A percentile compares a stretch with the other conserved stretches of the same genome.
Evolutionary conservation across 2,329 filamentous ascomycete species (phyloP).

Genomic region (Colletotrichum agaves): DNA sequence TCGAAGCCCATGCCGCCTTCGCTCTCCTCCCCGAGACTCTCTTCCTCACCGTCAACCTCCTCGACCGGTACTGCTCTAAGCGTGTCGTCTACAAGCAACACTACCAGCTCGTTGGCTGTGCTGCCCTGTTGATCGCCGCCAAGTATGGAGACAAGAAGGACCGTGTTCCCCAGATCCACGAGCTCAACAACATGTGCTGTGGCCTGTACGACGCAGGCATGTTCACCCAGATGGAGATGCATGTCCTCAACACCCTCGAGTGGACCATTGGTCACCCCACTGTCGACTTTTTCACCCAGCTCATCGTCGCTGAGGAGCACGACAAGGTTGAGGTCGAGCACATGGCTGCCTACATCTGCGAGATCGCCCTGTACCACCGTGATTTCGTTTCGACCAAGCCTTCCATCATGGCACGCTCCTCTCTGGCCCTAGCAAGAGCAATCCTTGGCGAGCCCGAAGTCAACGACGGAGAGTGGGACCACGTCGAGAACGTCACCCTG

Average conservation of each 20-base stretch:
- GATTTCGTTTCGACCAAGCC: constrained; percentile 95
- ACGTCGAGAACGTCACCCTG: constrained; percentile 75
- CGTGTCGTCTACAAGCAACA: constrained; percentile 99
- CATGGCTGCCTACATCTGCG: constrained; percentile 93
- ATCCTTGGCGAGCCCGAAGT: constrained; percentile 85
- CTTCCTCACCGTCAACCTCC: constrained; percentile 94
- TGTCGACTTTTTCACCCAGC: constrained; percentile 90
- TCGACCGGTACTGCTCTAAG: constrained; percentile 97
- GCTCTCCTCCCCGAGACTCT: constrained; percentile 93
- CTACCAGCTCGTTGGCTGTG: constrained; percentile 97
- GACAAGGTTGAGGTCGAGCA: constrained; percentile 90
- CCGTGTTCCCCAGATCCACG: constrained; percentile 94
- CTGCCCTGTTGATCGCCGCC: constrained; percentile 93
- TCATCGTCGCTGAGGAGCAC: constrained; percentile 83
- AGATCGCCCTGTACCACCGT: constrained; percentile 95
- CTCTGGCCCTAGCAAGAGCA: constrained; percentile 85
- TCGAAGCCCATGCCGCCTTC: constrained; percentile 96
- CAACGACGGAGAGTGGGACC: constrained; percentile 80
- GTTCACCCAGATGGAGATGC: constrained; percentile 99
- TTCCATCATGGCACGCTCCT: constrained; percentile 89
- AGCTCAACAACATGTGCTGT: constrained; percentile 99
- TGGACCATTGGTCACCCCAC: constrained; percentile 97
- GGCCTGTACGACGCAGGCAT: constrained; percentile 98
- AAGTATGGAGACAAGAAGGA: constrained; percentile 99
- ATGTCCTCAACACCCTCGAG: constrained; percentile 95